Conservation (phyloP, 140 eudicot species). For the Stevia rebaudiana region DNA sequence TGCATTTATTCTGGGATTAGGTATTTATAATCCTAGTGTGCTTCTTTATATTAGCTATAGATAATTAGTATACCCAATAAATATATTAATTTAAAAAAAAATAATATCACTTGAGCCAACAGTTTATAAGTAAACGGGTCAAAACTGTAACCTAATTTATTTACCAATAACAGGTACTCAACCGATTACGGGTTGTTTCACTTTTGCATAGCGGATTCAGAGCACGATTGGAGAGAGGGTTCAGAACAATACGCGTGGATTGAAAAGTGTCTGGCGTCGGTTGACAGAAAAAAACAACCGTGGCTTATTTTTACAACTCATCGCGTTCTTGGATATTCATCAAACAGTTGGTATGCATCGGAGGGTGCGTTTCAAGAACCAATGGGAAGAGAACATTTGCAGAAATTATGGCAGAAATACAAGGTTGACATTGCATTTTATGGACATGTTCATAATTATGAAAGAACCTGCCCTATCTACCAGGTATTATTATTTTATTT, state of each 20-base stretch:
- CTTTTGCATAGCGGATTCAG: constrained; percentile 56
- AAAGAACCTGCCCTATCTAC: constrained; percentile 53
- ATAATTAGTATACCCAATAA: too few relatives aligned
- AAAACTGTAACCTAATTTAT: not conserved
- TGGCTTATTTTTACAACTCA: constrained; percentile 56
- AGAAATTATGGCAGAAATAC: constrained; percentile 55
- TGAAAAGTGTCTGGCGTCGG: constrained; percentile 52
- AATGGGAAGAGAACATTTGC: constrained; percentile 56
- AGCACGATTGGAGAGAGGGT: constrained; percentile 67
- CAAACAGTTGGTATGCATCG: constrained; percentile 35
- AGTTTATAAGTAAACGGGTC: not conserved
- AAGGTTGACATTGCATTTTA: constrained; percentile 56
- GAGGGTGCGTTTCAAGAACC: constrained; percentile 63
- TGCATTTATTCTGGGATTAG: not conserved
- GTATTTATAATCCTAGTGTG: not conserved
- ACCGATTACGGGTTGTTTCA: constrained; percentile 56
- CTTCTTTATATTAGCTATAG: too few relatives aligned
- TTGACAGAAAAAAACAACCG: constrained; percentile 50
- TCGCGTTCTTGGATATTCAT: constrained; percentile 57
- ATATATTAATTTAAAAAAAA: too few relatives aligned
- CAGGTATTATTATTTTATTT: constrained; percentile 24
- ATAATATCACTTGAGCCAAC: too few relatives aligned
- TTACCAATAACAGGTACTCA: constrained; percentile 35
- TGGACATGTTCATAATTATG: constrained; percentile 63
- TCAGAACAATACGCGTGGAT: constrained; percentile 51